A percentile compares a stretch with the other conserved stretches of the same genome.
Conservation (phyloP, 1,284 basidiomycete genomes). For the Sanghuangporus weigelae region DNA sequence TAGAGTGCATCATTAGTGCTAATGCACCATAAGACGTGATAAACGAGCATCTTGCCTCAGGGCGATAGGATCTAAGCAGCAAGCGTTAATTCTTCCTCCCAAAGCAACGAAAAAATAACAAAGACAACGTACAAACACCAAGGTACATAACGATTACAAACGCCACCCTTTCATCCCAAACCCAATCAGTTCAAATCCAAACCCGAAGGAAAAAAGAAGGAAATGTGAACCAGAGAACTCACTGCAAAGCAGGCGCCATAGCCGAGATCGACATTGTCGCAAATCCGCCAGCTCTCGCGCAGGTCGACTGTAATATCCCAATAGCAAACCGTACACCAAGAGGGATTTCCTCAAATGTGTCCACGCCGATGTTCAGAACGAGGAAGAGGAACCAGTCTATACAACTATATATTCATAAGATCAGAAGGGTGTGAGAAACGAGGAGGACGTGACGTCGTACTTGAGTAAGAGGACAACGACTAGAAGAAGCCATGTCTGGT, state of each 20-base stretch:
- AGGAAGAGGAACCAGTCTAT: conserved; percentile 90
- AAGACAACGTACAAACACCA: conserved; percentile 54
- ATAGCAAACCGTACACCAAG: conserved; percentile 59
- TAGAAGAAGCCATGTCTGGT: conserved; percentile 92
- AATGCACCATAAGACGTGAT: background rate
- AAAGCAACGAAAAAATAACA: conserved; percentile 1
- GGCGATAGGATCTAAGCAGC: conserved; percentile 58
- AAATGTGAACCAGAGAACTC: conserved; percentile 27
- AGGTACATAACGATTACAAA: conserved; percentile 91
- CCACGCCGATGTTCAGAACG: conserved; percentile 82
- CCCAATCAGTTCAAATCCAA: conserved; percentile 1
- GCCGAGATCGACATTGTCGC: conserved; percentile 65
- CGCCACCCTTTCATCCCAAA: conserved; percentile 51
- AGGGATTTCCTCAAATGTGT: conserved; percentile 66
- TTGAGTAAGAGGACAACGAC: conserved; percentile 64
- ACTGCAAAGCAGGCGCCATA: conserved; percentile 84
- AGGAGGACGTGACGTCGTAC: conserved; percentile 35
- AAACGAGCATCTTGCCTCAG: conserved; percentile 33
- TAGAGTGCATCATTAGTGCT: background rate
- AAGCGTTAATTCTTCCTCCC: background rate
- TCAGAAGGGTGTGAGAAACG: background rate
- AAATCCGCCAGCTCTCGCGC: conserved; percentile 89
- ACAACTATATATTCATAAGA: conserved; percentile 34
- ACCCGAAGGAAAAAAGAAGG: conserved; percentile 21
- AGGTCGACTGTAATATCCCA: conserved; percentile 68